Evolutionary conservation across 768 basidiomycete species (phyloP).

Genomic region (Hericium alpestre): DNA sequence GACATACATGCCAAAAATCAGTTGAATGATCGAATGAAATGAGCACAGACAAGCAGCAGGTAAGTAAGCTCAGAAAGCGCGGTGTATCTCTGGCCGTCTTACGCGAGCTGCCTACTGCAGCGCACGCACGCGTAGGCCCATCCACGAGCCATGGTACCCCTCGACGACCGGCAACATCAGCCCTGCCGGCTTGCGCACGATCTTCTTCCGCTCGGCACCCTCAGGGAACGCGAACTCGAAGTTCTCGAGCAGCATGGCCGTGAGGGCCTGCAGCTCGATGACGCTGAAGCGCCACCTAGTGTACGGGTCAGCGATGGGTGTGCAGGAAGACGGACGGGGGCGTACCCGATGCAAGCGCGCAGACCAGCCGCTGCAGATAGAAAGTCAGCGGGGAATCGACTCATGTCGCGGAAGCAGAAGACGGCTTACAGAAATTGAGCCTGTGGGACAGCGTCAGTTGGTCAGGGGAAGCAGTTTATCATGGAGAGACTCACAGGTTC

Average conservation of each 20-base stretch:
- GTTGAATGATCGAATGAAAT: too few relatives aligned
- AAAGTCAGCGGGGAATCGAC: not conserved
- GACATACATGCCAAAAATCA: too few relatives aligned
- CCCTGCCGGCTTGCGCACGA: slow-evolving; percentile 21
- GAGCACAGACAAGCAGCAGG: too few relatives aligned
- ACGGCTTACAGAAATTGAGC: slow-evolving; percentile 3
- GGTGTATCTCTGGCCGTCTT: too few relatives aligned
- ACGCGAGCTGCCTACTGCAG: not conserved
- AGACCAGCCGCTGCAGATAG: slow-evolving; percentile 1
- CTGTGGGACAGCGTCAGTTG: not conserved
- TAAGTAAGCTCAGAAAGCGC: too few relatives aligned
- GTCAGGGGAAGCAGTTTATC: not conserved
- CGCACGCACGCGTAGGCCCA: slow-evolving; percentile 22
- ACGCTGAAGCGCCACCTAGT: slow-evolving; percentile 18
- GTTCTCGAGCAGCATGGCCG: slow-evolving; percentile 25
- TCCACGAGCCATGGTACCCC: slow-evolving; percentile 19
- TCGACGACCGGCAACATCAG: slow-evolving; percentile 25
- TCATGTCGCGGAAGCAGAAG: not conserved
- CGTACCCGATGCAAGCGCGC: slow-evolving; percentile 7
- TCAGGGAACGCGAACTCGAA: slow-evolving; percentile 24
- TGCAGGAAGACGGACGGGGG: not conserved
- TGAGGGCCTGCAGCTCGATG: slow-evolving; percentile 25
- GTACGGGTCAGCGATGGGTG: too few relatives aligned
- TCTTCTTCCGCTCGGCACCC: slow-evolving; percentile 16
- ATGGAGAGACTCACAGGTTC: slow-evolving; percentile 5